Base-by-base conservation (phyloP, 768 basidiomycete species). In the Trametes punicea region DNA sequence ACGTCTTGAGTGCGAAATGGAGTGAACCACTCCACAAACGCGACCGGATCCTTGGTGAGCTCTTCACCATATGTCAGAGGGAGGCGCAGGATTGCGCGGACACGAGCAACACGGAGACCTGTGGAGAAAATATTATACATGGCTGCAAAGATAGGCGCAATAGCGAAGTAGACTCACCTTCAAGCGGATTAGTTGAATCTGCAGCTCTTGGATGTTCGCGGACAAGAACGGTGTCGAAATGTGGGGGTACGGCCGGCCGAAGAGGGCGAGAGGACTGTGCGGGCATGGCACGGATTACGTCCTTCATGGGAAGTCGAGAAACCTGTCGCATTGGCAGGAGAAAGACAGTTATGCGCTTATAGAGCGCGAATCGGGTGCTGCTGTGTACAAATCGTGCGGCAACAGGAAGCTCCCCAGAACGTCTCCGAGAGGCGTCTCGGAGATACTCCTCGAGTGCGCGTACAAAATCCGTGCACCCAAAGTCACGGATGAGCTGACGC, bases 21-120 rank as follows among this genome's bases (percentile, higher is more conserved):
- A 0, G 64, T 68, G 47, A 70, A 70, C 69, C 69, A 70, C 29
- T 70, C 63, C 18, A 70, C 38, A 46, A 68, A 68, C 3, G 59
- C 65, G 2, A 68, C 49, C 3, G 60, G 64, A 16, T 27, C 7
- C 16, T 31, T 15, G n/a, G n/a, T n/a, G 31, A 49, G 16, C 1
- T 8, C 7, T 3, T 10, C 1, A n/a, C 27, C 34, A 20, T 46
- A 48, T 18, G 18, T 20, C 2, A 31, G 23, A 0, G 61, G 47
- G 9, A 59, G 21, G 1, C 27, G 23, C 38, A 62, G 59, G 7
- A 69, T 63, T 1, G 51, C 64, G 2, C 61, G 59, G 6, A 69
- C 59, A 38, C 65, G 65, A 13, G 62, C 64, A 30, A 64, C 53
- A 6, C 53, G 51, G 10, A 65, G 54, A 30, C 63, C 68, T 69